phyloP scores from a whole-genome alignment of 805 yeast species.

The Vanderwaltozyma verrucispora region DNA sequence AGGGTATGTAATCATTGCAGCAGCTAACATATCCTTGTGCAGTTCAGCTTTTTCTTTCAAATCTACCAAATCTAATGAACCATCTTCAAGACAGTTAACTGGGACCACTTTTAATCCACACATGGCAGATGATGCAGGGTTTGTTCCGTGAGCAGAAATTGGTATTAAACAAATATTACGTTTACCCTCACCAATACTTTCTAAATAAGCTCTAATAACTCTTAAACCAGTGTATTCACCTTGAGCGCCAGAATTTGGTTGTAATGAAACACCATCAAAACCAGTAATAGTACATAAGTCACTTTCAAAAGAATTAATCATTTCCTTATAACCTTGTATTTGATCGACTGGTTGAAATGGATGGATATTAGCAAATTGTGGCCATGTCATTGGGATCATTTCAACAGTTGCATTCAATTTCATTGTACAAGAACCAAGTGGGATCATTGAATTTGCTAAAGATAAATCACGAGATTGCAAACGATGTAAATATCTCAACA shows the following conservation, averaged over 20 bases:
- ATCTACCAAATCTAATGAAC: slow-evolving; percentile 77
- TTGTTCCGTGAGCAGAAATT: slow-evolving; percentile 96
- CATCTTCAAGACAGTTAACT: slow-evolving; percentile 75
- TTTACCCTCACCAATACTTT: slow-evolving; percentile 54
- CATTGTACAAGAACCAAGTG: slow-evolving; percentile 97
- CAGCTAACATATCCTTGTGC: slow-evolving; percentile 64
- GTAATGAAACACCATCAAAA: slow-evolving; percentile 77
- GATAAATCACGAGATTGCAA: slow-evolving; percentile 86
- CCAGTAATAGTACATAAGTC: slow-evolving; percentile 92
- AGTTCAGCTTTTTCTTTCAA: slow-evolving; percentile 60
- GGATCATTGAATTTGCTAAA: slow-evolving; percentile 92
- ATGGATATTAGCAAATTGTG: slow-evolving; percentile 79
- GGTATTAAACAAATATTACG: slow-evolving; percentile 91
- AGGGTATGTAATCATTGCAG: slow-evolving; percentile 95
- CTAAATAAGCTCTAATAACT: slow-evolving; percentile 69
- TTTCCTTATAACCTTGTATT: slow-evolving; percentile 74
- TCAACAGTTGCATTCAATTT: slow-evolving; percentile 91
- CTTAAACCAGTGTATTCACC: slow-evolving; percentile 95
- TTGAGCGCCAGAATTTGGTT: slow-evolving; percentile 98
- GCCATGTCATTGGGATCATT: slow-evolving; percentile 92
- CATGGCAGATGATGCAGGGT: slow-evolving; percentile 98
- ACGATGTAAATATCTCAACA: slow-evolving; percentile 80
- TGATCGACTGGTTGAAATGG: slow-evolving; percentile 90
- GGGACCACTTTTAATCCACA: slow-evolving; percentile 90
- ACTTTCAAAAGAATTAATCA: slow-evolving; percentile 64